Evolutionary conservation across 768 basidiomycete species (phyloP), one percentile per base, ranked within the genome.

Genomic region (Fomitopsis serialis): DNA sequence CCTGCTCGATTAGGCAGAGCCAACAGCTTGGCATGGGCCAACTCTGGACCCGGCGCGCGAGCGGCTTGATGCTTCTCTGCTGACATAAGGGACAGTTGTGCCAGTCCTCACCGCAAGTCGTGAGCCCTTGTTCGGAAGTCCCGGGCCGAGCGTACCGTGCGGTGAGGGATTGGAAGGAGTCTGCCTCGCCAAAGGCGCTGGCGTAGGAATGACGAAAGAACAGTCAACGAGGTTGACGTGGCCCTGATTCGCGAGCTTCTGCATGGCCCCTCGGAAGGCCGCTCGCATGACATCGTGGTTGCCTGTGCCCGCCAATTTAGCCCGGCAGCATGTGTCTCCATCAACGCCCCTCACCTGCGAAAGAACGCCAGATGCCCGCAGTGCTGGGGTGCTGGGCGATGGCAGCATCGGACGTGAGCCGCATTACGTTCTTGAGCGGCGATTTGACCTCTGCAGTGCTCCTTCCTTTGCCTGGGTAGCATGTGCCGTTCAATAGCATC

Each of bases 301-400:
- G 17, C 12, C 29, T 48, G 29, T 24, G 24, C 5, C 12, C 19
- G 13, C 46, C 10, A 10, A 19, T 46, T 19, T 15, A 22, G 3
- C 23, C 21, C 7, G 3, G 15, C n/a, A 6, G 19, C 19, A 44
- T 45, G 24, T 34, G 17, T 29, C 21, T 19, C 34, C 19, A 37
- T 35, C 6, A 13, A 42, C 4, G 43, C 29, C 10, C 11, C 54
- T 34, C 27, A 53, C 57, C 50, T 27, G 57, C 53, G 50, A 56
- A 62, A 13, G 48, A 53, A 35, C 55, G 57, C 62, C 58, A 61
- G 2, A 29, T 21, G 50, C 62, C 56, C 25, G 59, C 57, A 29
- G 55, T 52, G 34, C 34, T 25, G 15, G 51, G 21, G 37, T 58
- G 58, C 7, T 55, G 63, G 27, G 58, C 59, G 17, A 58, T 24